These are phyloP conservation scores for Heteromeles arbutifolia DNA, from an alignment of 306 rosid genomes.

Conservation along the genomic window DNA sequence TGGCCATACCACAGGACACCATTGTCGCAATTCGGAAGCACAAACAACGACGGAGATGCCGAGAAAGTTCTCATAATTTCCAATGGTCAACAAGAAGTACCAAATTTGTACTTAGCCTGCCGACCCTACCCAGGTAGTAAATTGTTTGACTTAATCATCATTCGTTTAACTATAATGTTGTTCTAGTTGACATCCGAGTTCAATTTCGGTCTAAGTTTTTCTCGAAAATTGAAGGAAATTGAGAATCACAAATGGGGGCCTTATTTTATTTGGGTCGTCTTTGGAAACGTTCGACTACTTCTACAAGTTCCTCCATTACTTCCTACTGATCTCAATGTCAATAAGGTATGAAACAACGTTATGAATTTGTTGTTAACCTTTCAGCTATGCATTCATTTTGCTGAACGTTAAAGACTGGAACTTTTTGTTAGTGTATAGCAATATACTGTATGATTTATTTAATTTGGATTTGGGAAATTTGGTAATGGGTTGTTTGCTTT, in stretches of 20 bases:
- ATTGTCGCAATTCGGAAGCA: conserved; percentile 66
- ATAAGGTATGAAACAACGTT: background rate
- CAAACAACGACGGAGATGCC: conserved; percentile 10
- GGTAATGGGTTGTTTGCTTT: no score
- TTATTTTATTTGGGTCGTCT: no score
- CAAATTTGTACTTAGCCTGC: conserved; percentile 72
- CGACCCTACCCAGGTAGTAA: conserved; percentile 66
- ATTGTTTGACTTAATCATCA: background rate
- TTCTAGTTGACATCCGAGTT: no score
- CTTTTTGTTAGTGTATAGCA: no score
- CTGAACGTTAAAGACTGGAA: background rate
- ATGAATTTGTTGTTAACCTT: no score
- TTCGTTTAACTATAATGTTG: background rate
- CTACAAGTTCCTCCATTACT: conserved; percentile 50
- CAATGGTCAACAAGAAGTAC: conserved; percentile 65
- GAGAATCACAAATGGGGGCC: conserved; percentile 33
- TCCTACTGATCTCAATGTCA: conserved; percentile 53
- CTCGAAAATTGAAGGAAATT: no score
- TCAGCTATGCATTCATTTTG: no score
- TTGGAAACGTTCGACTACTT: conserved; percentile 58
- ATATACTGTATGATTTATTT: no score
- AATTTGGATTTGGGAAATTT: no score
- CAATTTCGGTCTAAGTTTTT: no score
- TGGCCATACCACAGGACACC: conserved; percentile 93
- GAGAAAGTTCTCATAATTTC: conserved; percentile 62